phyloP scores from a whole-genome alignment of 108 stramenopile species.

The Craspedostauros australis region DNA sequence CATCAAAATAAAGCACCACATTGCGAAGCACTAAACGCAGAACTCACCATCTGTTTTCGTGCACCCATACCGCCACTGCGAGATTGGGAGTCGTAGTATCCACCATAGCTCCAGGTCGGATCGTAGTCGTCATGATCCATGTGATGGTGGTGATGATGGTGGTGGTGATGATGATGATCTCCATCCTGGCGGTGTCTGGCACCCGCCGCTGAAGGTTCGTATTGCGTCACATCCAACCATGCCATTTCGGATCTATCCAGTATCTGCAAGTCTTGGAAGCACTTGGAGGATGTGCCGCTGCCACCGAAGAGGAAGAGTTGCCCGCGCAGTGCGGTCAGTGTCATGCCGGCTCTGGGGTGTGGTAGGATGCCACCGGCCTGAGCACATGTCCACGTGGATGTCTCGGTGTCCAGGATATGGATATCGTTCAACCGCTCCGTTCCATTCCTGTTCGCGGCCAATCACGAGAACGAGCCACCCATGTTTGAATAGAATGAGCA shows the following conservation, averaged over 20 bases:
- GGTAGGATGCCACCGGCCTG: constrained; percentile 67
- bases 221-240: constrained; percentile 81
- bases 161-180: constrained; percentile 5
- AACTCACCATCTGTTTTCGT: no score
- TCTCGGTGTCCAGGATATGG: constrained; percentile 78
- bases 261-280: constrained; percentile 90
- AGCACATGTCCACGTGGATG: constrained; percentile 76
- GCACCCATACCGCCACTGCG: background rate
- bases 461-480: background rate
- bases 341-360: constrained; percentile 92
- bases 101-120: constrained; percentile 3
- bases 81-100: constrained; percentile 4
- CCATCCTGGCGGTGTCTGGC: constrained; percentile 7
- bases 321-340: constrained; percentile 78
- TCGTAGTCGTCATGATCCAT: background rate
- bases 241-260: constrained; percentile 84
- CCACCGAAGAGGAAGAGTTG: constrained; percentile 90
- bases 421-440: constrained; percentile 83
- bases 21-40: no score
- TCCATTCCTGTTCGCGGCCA: constrained; percentile 75
- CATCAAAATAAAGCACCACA: no score
- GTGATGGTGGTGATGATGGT: background rate
- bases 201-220: constrained; percentile 11
- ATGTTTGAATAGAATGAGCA: background rate
- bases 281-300: constrained; percentile 76